These are phyloP conservation scores for Rickenella mellea DNA, from an alignment of 768 basidiomycete species.

Conservation along the genomic window DNA sequence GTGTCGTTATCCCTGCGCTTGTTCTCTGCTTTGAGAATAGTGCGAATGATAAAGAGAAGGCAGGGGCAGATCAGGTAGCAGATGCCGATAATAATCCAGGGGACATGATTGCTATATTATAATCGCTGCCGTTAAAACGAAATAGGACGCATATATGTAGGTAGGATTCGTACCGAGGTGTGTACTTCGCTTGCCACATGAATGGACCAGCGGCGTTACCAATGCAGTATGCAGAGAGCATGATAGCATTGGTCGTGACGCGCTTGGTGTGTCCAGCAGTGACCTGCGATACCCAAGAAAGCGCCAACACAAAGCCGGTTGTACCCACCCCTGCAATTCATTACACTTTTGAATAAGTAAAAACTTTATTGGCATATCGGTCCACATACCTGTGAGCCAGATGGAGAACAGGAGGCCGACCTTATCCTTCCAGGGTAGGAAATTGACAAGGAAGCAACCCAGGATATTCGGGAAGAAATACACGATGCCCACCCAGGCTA, in stretches of 20 bases:
- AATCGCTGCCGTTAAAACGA: background rate
- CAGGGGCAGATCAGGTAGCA: constrained; percentile 49
- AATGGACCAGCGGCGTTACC: constrained; percentile 65
- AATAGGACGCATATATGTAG: background rate
- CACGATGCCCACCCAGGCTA: constrained; percentile 52
- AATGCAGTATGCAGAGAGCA: constrained; percentile 60
- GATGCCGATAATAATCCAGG: constrained; percentile 68
- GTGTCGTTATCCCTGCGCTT: constrained; percentile 50
- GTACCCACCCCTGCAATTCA: constrained; percentile 31
- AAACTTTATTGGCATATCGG: constrained; percentile 11
- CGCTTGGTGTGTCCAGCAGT: constrained; percentile 69
- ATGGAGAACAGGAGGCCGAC: constrained; percentile 52
- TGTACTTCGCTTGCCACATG: constrained; percentile 67
- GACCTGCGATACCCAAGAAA: constrained; percentile 57
- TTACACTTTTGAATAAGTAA: background rate
- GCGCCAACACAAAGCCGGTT: constrained; percentile 49
- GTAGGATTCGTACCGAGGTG: constrained; percentile 39
- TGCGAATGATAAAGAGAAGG: constrained; percentile 40
- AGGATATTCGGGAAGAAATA: constrained; percentile 60
- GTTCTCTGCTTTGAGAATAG: constrained; percentile 50
- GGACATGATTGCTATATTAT: constrained; percentile 50
- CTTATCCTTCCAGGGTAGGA: constrained; percentile 56
- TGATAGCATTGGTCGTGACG: constrained; percentile 60
- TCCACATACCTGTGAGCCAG: constrained; percentile 39
- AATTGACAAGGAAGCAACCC: constrained; percentile 52